Conservation (phyloP, 225 moss, liverwort and hornwort genomes). For the Thuidium tamariscinum region DNA sequence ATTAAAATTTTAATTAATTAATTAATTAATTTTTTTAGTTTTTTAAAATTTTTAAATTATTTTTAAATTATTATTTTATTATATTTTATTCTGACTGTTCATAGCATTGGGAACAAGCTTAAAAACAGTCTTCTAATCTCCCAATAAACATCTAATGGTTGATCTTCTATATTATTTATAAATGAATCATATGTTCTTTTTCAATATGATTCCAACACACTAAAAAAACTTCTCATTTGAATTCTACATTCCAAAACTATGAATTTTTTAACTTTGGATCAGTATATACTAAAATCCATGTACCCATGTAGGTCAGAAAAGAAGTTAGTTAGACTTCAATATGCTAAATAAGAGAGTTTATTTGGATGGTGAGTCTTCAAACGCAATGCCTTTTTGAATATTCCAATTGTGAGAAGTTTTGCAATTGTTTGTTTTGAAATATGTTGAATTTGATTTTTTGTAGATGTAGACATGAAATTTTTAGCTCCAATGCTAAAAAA, state of each 20-base stretch:
- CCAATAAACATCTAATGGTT: too few relatives aligned
- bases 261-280: not conserved
- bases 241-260: not conserved
- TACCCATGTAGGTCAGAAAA: not conserved
- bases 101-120: too few relatives aligned
- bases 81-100: too few relatives aligned
- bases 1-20: too few relatives aligned
- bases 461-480: not conserved
- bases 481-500: not conserved
- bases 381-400: too few relatives aligned
- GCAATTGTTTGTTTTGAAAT: not conserved
- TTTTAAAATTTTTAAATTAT: too few relatives aligned
- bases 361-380: not conserved
- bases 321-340: rapidly evolving
- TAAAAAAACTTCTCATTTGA: not conserved
- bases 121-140: too few relatives aligned
- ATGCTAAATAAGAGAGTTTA: not conserved
- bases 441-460: not conserved
- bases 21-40: too few relatives aligned
- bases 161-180: not conserved
- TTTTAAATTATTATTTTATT: too few relatives aligned
- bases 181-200: not conserved
- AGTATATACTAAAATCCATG: not conserved
- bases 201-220: not conserved
- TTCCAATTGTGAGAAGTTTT: not conserved